phyloP scores from a whole-genome alignment of 495 filamentous ascomycete species.

The Hypoxylon intermedium region DNA sequence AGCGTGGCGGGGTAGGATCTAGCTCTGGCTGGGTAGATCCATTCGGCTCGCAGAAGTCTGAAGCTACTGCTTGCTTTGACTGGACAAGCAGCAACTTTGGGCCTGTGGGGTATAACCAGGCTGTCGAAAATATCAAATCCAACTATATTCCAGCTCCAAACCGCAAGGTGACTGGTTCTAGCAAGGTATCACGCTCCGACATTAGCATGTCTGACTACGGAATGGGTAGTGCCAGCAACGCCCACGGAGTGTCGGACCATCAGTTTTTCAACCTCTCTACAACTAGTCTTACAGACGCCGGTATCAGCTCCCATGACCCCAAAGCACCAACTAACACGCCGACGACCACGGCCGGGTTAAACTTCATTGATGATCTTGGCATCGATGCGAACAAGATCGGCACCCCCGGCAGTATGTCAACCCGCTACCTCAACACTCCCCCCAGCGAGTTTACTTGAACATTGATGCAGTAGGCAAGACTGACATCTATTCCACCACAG shows the following conservation, averaged over 20 bases:
- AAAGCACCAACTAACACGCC: conserved; percentile 54
- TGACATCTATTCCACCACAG: conserved; percentile 17
- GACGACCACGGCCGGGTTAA: conserved; percentile 28
- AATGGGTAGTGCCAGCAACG: conserved; percentile 15
- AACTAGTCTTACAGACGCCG: conserved; percentile 43
- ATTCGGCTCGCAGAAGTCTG: conserved; percentile 42
- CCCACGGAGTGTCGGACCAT: conserved; percentile 28
- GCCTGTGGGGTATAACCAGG: conserved; percentile 27
- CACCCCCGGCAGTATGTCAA: conserved; percentile 34
- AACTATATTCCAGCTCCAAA: conserved; percentile 25
- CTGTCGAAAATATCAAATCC: conserved; percentile 29
- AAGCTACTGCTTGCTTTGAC: conserved; percentile 45
- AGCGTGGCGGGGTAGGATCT: conserved; percentile 28
- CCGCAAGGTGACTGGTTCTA: conserved; percentile 25
- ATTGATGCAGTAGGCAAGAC: not conserved
- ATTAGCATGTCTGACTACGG: conserved; percentile 52
- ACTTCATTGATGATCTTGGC: conserved; percentile 38
- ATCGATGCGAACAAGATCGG: conserved; percentile 34
- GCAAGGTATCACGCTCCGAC: conserved; percentile 46
- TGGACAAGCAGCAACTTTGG: conserved; percentile 44
- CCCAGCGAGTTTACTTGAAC: not conserved
- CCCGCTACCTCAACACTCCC: not conserved
- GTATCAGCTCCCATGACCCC: conserved; percentile 35
- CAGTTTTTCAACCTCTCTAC: conserved; percentile 45
- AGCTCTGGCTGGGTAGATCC: conserved; percentile 44